Evolutionary conservation across 306 rosid species (phyloP).

Genomic region (Dryas alaskensis): DNA sequence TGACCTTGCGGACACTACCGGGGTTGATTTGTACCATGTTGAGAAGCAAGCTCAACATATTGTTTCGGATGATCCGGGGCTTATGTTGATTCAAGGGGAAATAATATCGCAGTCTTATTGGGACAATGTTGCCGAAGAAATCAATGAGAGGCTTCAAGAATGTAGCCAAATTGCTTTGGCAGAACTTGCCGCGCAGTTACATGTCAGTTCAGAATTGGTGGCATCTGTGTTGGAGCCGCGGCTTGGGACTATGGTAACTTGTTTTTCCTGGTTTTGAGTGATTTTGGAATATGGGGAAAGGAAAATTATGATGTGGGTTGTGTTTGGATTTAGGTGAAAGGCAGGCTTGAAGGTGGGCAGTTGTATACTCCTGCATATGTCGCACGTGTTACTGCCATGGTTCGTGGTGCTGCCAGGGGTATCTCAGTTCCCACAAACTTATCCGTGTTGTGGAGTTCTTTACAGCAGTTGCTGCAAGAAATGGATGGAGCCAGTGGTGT

Average conservation of each 20-base stretch:
- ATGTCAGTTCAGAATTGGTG: conserved; percentile 79
- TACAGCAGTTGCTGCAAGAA: conserved; percentile 80
- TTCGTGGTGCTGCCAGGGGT: conserved; percentile 86
- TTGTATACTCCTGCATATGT: conserved; percentile 97
- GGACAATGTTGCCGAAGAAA: conserved; percentile 85
- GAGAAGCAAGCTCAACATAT: conserved; percentile 75
- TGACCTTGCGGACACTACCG: conserved; percentile 76
- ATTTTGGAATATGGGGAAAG: conserved; percentile 16
- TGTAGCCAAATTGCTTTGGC: conserved; percentile 89
- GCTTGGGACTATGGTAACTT: conserved; percentile 70
- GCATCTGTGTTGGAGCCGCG: conserved; percentile 80
- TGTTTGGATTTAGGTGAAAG: conserved; percentile 66
- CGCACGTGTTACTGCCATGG: conserved; percentile 87
- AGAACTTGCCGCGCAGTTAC: conserved; percentile 80
- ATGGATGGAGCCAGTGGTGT: conserved; percentile 83
- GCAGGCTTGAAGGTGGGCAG: conserved; percentile 98
- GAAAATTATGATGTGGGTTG: conserved; percentile 14
- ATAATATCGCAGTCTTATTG: conserved; percentile 76
- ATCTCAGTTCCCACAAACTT: conserved; percentile 79
- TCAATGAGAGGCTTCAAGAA: conserved; percentile 94
- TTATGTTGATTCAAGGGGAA: conserved; percentile 88
- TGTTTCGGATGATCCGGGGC: conserved; percentile 48
- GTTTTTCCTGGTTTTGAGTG: conserved; percentile 8
- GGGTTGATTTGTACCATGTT: conserved; percentile 83
- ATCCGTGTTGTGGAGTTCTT: conserved; percentile 68